Percentiles rank a stretch among this genome's conserved stretches.
phyloP scores from a whole-genome alignment of 2,329 filamentous ascomycete species.

The Mollisia scopiformis region DNA sequence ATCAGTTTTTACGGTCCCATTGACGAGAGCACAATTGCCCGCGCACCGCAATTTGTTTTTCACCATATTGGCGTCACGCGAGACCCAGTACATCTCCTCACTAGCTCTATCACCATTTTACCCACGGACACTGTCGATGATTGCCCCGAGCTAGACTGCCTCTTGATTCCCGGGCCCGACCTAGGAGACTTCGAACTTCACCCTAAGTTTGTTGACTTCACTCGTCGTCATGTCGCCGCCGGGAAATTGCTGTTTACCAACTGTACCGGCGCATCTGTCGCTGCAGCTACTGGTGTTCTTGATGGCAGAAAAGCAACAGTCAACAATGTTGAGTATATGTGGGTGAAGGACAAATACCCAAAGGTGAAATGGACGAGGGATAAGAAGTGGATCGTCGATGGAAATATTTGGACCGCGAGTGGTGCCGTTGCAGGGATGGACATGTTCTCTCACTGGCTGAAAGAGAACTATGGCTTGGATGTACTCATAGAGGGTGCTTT shows the following conservation, averaged over 20 bases:
- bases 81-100: conserved; percentile 21
- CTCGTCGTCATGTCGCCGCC: conserved; percentile 39
- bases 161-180: conserved; percentile 41
- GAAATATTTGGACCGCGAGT: conserved; percentile 49
- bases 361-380: conserved; percentile 47
- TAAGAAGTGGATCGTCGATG: conserved; percentile 47
- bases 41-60: too few relatives aligned
- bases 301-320: conserved; percentile 47
- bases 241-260: conserved; percentile 42
- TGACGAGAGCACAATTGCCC: too few relatives aligned
- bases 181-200: conserved; percentile 33
- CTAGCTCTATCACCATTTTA: conserved; percentile 13
- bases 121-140: conserved; percentile 34
- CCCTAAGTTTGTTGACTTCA: conserved; percentile 36
- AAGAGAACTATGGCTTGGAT: conserved; percentile 27
- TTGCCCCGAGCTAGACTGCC: conserved; percentile 42
- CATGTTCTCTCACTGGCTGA: conserved; percentile 34
- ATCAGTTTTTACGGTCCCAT: too few relatives aligned
- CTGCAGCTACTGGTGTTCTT: conserved; percentile 41
- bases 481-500: conserved; percentile 17
- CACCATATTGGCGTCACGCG: not conserved
- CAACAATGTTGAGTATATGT: conserved; percentile 41
- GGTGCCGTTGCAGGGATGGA: conserved; percentile 49
- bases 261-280: conserved; percentile 41
- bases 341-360: conserved; percentile 38